Evolutionary conservation across 805 yeast species (phyloP), one percentile per base, ranked within the genome.

Genomic region (Candida hispaniensis): DNA sequence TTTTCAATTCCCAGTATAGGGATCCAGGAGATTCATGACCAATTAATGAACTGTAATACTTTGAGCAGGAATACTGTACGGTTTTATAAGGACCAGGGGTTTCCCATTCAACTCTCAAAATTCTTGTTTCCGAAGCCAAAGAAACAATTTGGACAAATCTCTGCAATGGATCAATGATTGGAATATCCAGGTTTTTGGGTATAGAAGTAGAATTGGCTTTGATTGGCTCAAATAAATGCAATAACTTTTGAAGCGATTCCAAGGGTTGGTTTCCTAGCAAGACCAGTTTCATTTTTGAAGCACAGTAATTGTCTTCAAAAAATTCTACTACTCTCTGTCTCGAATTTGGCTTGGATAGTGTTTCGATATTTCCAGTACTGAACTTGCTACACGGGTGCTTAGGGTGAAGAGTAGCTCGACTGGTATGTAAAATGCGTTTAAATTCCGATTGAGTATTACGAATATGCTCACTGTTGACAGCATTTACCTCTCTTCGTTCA

Each of bases 11-110:
- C 39, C 75, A 69, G 19, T 82, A 63, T 14, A 88, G 54, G 2
- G 95, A 82, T 2, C 97, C 97, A 30, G 75, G 66, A 29, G 91
- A 80, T 59, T 88, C 98, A 56, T 88, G 97, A 24, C 97, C 97
- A 34, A 91, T 59, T 34, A 91, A 62, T 53, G 85, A 94, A 12
- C 85, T 70, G 44, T 62, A 69, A 55, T 83, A 79, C 38, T 66
- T 70, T 5, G 70, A 8, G 6, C 13, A 7, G 6, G 26, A 21
- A 16, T n/a, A 11, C 11, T 30, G 20, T 2, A 9, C 8, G 7
- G n/a, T 4, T 3, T 21, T 14, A 8, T 11, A 7, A 26, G 26
- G 22, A 15, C 36, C 36, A 4, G 36, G 36, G 5, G 18, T 18
- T 7, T 32, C 18, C 8, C 23, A 32, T 14, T 32, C 36, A 28